These are phyloP conservation scores for Bothriochloa decipiens DNA, from an alignment of 176 grass and related monocot species.

Conservation along the genomic window DNA sequence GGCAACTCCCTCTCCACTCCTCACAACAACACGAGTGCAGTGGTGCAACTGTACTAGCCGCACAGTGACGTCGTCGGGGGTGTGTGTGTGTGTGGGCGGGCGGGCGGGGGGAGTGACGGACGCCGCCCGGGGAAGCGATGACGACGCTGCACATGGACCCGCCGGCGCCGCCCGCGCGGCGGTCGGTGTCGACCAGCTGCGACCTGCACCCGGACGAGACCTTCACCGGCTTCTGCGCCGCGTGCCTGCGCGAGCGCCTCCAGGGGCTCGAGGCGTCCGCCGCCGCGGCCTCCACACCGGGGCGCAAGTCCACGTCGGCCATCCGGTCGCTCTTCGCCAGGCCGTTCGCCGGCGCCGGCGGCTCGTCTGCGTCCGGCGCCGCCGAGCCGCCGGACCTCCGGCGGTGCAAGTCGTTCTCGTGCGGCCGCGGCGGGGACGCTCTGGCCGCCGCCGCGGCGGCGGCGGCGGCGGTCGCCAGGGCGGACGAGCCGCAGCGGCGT, in stretches of 20 bases:
- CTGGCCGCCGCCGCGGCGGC: constrained; percentile 23
- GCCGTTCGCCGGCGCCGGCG: constrained; percentile 36
- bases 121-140: background rate
- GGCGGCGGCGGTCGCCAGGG: constrained; percentile 23
- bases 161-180: constrained; percentile 57
- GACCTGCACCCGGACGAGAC: constrained; percentile 88
- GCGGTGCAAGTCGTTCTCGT: constrained; percentile 85
- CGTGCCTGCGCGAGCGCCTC: constrained; percentile 94
- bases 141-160: constrained; percentile 59
- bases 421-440: constrained; percentile 60
- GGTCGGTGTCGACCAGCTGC: constrained; percentile 60
- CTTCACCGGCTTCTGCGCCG: constrained; percentile 86
- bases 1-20: constrained; percentile 8
- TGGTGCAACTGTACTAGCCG: constrained; percentile 30
- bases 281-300: constrained; percentile 52
- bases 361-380: constrained; percentile 42
- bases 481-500: constrained; percentile 76
- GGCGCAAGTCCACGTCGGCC: constrained; percentile 85
- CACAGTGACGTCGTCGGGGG: constrained; percentile 33
- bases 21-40: constrained; percentile 30
- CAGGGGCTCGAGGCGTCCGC: constrained; percentile 72
- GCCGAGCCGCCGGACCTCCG: constrained; percentile 60
- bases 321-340: constrained; percentile 75
- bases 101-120: background rate
- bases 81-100: constrained; percentile 30